Conservation (phyloP, 2,329 filamentous ascomycete species). For the Curvularia lunata region DNA sequence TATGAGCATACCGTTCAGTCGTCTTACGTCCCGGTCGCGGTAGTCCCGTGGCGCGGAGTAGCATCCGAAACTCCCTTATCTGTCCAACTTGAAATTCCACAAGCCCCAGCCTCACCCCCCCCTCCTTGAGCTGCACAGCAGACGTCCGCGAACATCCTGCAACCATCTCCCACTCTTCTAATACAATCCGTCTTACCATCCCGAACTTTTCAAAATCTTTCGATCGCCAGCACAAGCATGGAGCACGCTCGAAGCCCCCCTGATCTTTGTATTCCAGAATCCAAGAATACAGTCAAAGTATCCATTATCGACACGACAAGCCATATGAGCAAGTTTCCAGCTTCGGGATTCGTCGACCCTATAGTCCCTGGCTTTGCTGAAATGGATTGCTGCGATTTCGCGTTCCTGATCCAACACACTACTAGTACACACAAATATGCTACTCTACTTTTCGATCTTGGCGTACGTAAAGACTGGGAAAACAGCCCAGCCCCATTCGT, state of each 20-base stretch:
- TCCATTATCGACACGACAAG: background rate
- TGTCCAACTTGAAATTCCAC: too few relatives aligned
- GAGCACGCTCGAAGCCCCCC: background rate
- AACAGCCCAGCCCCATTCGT: background rate
- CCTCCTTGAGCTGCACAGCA: too few relatives aligned
- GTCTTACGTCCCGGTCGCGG: too few relatives aligned
- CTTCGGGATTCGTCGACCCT: background rate
- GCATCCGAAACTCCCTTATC: too few relatives aligned
- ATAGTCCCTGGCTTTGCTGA: background rate
- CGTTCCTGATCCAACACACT: background rate
- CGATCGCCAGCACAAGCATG: background rate
- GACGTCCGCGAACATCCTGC: too few relatives aligned
- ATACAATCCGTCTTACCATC: too few relatives aligned
- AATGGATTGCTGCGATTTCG: background rate
- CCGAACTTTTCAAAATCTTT: too few relatives aligned
- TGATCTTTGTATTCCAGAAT: background rate
- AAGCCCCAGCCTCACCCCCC: too few relatives aligned
- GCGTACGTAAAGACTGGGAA: constrained; percentile 5
- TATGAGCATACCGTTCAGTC: too few relatives aligned
- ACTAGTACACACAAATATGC: background rate
- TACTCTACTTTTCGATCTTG: constrained; percentile 1
- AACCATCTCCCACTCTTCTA: too few relatives aligned
- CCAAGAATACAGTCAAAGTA: background rate
- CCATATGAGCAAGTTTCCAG: background rate
- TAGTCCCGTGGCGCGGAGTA: too few relatives aligned